Evolutionary conservation across 2,329 filamentous ascomycete genomes (phyloP).

Genomic region (Cladosporium velox): DNA sequence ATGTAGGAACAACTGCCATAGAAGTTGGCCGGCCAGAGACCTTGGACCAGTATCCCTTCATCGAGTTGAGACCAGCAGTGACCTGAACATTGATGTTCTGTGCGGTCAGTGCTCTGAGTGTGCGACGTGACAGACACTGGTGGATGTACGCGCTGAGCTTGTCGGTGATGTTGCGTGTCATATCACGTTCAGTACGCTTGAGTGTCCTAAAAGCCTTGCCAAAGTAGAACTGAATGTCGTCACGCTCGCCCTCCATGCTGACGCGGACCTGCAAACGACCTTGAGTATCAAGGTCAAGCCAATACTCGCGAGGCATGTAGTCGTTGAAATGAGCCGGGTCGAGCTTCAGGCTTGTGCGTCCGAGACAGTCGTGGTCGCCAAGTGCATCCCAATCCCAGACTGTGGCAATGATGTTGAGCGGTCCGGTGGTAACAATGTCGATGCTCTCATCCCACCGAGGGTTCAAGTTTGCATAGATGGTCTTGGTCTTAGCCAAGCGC

Average conservation of each 20-base stretch:
- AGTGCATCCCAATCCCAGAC: conserved; percentile 98
- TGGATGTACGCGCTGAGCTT: conserved; percentile 97
- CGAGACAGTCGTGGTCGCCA: conserved; percentile 96
- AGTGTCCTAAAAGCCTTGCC: conserved; percentile 94
- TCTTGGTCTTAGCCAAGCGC: conserved; percentile 88
- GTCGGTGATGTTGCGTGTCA: conserved; percentile 97
- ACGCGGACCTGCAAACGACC: conserved; percentile 85
- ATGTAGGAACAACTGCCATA: conserved; percentile 24
- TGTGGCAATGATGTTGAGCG: conserved; percentile 92
- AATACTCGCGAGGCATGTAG: conserved; percentile 93
- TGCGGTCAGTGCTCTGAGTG: conserved; percentile 72
- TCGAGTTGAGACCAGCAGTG: conserved; percentile 46
- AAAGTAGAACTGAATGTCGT: conserved; percentile 98
- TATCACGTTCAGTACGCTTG: conserved; percentile 94
- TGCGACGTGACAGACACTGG: conserved; percentile 79
- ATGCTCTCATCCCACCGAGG: conserved; percentile 97
- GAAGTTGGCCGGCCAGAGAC: conserved; percentile 40
- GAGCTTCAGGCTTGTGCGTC: conserved; percentile 94
- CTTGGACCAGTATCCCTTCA: conserved; percentile 65
- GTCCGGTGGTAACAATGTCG: conserved; percentile 88
- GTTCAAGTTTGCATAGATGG: conserved; percentile 86
- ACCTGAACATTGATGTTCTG: conserved; percentile 68
- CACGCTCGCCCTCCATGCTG: conserved; percentile 97
- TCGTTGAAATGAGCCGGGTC: conserved; percentile 97
- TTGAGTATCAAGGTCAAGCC: conserved; percentile 95